Percentiles rank a stretch among this genome's conserved stretches.
phyloP scores from a whole-genome alignment of 441 rosid genomes.

The Euphorbia schlechtendalii region DNA sequence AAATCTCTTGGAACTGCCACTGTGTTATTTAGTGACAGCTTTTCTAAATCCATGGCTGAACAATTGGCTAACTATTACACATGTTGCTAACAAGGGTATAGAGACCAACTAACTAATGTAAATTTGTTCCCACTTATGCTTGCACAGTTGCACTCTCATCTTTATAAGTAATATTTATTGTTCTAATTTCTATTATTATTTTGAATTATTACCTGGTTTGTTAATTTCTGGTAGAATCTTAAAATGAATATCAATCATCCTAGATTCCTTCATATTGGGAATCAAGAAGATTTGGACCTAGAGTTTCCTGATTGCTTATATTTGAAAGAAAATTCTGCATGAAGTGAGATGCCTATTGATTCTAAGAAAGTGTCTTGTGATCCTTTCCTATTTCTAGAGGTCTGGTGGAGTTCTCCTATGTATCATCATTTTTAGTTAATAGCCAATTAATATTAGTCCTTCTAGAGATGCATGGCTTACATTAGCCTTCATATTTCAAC shows the following conservation, averaged over 20 bases:
- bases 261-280: slow-evolving; percentile 60
- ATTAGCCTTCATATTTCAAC: slow-evolving; percentile 41
- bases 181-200: background rate
- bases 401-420: slow-evolving; percentile 28
- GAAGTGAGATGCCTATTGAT: slow-evolving; percentile 26
- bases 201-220: slow-evolving; percentile 9
- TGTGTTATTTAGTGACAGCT: too few species aligned
- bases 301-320: slow-evolving; percentile 67
- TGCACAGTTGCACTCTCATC: too few species aligned
- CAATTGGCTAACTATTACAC: background rate
- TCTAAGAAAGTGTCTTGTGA: slow-evolving; percentile 32
- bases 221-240: slow-evolving; percentile 56
- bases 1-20: too few species aligned
- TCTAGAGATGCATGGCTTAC: slow-evolving; percentile 20
- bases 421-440: too few species aligned
- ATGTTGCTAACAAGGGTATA: background rate
- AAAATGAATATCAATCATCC: slow-evolving; percentile 92
- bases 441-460: slow-evolving; percentile 13
- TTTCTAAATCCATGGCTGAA: background rate
- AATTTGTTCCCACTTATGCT: background rate
- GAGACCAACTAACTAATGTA: background rate
- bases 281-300: too few species aligned
- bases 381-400: slow-evolving; percentile 80
- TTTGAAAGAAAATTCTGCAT: slow-evolving; percentile 37
- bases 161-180: too few species aligned